Conservation (phyloP, 345 rosid species). For the Raphanus sativus region DNA sequence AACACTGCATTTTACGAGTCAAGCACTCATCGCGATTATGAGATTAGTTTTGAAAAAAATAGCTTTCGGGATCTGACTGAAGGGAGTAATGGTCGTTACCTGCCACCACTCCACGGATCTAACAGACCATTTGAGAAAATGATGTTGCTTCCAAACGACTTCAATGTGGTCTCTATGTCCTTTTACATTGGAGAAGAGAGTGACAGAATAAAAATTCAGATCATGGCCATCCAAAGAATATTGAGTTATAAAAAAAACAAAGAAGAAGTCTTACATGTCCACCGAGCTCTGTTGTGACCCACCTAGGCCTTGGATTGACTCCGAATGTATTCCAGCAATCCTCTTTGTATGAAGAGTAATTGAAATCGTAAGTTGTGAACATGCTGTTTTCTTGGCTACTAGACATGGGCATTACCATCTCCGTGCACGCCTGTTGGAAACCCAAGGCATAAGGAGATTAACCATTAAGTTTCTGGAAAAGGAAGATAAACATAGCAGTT, state of each 20-base stretch:
- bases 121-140: constrained; percentile 90
- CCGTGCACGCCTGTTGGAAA: constrained; percentile 74
- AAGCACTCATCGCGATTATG: constrained; percentile 23
- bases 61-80: not conserved
- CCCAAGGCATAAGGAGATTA: not conserved
- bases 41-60: not conserved
- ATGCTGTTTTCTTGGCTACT: constrained; percentile 64
- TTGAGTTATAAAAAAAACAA: constrained; percentile 1
- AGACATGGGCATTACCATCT: constrained; percentile 94
- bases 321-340: constrained; percentile 60
- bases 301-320: constrained; percentile 72
- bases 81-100: constrained; percentile 45
- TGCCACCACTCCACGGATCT: constrained; percentile 98
- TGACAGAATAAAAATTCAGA: constrained; percentile 19
- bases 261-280: constrained; percentile 63
- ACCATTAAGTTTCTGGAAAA: not conserved
- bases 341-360: constrained; percentile 64
- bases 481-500: not conserved
- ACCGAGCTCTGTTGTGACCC: constrained; percentile 86
- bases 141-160: constrained; percentile 81
- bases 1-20: constrained; percentile 55
- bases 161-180: constrained; percentile 69
- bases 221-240: not conserved
- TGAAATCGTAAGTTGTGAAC: constrained; percentile 60
- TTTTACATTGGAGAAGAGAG: constrained; percentile 32